Evolutionary conservation across 345 rosid genomes (phyloP).

Genomic region (Mangifera indica): DNA sequence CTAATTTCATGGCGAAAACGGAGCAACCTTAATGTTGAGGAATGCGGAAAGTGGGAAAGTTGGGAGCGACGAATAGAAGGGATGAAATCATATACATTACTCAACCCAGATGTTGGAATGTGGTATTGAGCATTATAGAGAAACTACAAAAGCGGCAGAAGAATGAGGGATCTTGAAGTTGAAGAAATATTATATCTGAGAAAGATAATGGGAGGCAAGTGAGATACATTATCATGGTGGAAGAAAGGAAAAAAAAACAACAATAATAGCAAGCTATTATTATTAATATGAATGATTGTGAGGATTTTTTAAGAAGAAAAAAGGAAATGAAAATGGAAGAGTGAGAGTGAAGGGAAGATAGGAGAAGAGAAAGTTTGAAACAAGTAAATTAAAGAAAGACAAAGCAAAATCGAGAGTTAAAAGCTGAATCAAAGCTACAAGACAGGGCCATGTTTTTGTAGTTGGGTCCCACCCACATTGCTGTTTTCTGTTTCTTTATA

Average conservation of each 20-base stretch:
- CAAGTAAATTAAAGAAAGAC: background rate
- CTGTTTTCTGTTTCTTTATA: too few relatives aligned
- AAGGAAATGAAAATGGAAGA: background rate
- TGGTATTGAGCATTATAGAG: constrained; percentile 3
- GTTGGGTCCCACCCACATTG: background rate
- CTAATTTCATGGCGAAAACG: constrained; percentile 26
- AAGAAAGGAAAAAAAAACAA: background rate
- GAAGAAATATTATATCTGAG: background rate
- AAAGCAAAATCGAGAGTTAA: background rate
- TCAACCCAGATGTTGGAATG: constrained; percentile 12
- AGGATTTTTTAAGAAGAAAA: background rate
- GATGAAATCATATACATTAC: constrained; percentile 19
- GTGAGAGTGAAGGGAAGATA: too few relatives aligned
- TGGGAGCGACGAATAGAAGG: background rate
- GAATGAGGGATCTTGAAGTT: constrained; percentile 7
- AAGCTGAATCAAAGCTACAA: background rate
- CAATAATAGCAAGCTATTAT: too few relatives aligned
- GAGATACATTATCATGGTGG: background rate
- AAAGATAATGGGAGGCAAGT: background rate
- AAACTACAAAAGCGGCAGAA: constrained; percentile 9
- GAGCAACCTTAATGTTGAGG: background rate
- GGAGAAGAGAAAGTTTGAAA: background rate
- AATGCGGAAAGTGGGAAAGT: constrained; percentile 14
- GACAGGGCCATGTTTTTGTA: background rate
- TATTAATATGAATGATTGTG: background rate